phyloP scores from a whole-genome alignment of 2,329 filamentous ascomycete species.

The Calonectria leucothoes region DNA sequence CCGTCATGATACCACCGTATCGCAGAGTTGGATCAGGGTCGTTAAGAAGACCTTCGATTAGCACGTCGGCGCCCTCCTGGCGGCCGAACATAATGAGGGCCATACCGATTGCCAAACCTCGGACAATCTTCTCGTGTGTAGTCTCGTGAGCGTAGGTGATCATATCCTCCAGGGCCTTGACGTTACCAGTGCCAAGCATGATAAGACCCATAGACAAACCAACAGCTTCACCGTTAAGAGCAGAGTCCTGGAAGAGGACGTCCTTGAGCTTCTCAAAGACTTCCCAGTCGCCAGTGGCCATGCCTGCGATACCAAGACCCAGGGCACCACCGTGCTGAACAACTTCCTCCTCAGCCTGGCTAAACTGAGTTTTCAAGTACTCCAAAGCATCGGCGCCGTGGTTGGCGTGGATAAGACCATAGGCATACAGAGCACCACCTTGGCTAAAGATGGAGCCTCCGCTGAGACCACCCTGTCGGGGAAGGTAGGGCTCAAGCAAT shows the following conservation, averaged over 20 bases:
- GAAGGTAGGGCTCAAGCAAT: constrained; percentile 93
- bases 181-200: constrained; percentile 98
- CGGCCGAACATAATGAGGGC: constrained; percentile 98
- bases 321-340: constrained; percentile 97
- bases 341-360: constrained; percentile 84
- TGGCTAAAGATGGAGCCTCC: constrained; percentile 94
- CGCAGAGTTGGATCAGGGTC: constrained; percentile 94
- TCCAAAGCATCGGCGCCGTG: constrained; percentile 91
- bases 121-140: constrained; percentile 98
- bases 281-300: constrained; percentile 92
- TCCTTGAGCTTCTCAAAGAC: constrained; percentile 93
- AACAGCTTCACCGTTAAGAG: constrained; percentile 96
- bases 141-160: constrained; percentile 98
- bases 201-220: constrained; percentile 96
- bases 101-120: constrained; percentile 95
- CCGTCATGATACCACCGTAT: constrained; percentile 99
- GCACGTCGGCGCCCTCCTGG: constrained; percentile 92
- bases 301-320: constrained; percentile 94
- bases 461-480: constrained; percentile 78
- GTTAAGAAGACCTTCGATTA: constrained; percentile 92
- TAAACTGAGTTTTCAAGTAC: constrained; percentile 82
- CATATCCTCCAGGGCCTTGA: constrained; percentile 94
- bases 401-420: constrained; percentile 96
- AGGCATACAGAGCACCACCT: constrained; percentile 93
- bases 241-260: constrained; percentile 92